These are phyloP conservation scores for Austroboletus olivaceoglutinosus DNA, from an alignment of 1,284 basidiomycete species.

Conservation along the genomic window DNA sequence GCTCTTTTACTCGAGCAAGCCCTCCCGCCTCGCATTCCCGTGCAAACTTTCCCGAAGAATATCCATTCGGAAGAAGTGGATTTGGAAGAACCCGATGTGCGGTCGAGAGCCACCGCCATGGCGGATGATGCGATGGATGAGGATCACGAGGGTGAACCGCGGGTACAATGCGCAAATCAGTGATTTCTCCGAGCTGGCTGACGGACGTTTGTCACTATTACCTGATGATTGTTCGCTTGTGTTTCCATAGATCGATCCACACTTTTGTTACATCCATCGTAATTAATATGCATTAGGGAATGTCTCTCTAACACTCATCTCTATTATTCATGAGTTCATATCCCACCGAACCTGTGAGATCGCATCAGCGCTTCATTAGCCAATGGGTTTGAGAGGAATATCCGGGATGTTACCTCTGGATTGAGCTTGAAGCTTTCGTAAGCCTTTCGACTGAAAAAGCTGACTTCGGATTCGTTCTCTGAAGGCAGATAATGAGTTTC, in stretches of 20 bases:
- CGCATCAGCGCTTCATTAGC: neutral
- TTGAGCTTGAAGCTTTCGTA: conserved; percentile 81
- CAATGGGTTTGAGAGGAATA: neutral
- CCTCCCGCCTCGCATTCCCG: conserved; percentile 74
- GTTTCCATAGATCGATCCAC: conserved; percentile 27
- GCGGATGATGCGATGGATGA: conserved; percentile 82
- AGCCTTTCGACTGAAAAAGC: conserved; percentile 76
- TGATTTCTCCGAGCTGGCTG: conserved; percentile 36
- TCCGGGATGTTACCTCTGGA: conserved; percentile 60
- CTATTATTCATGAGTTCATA: conserved; percentile 4
- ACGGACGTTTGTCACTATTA: conserved; percentile 11
- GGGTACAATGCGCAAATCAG: conserved; percentile 84
- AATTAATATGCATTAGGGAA: conserved; percentile 29
- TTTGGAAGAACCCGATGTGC: conserved; percentile 80
- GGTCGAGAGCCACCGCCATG: conserved; percentile 59
- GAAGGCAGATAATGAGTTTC: conserved; percentile 11
- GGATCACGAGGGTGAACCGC: conserved; percentile 69
- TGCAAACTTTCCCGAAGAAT: conserved; percentile 70
- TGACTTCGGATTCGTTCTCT: conserved; percentile 96
- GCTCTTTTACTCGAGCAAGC: conserved; percentile 84
- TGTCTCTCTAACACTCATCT: neutral
- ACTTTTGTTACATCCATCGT: conserved; percentile 29
- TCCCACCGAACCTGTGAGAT: conserved; percentile 31
- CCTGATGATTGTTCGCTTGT: conserved; percentile 15
- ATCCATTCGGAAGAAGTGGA: conserved; percentile 83